Percentiles rank a stretch among this genome's conserved stretches.
phyloP scores from a whole-genome alignment of 2,329 filamentous ascomycete species.

The Beauveria asiatica region DNA sequence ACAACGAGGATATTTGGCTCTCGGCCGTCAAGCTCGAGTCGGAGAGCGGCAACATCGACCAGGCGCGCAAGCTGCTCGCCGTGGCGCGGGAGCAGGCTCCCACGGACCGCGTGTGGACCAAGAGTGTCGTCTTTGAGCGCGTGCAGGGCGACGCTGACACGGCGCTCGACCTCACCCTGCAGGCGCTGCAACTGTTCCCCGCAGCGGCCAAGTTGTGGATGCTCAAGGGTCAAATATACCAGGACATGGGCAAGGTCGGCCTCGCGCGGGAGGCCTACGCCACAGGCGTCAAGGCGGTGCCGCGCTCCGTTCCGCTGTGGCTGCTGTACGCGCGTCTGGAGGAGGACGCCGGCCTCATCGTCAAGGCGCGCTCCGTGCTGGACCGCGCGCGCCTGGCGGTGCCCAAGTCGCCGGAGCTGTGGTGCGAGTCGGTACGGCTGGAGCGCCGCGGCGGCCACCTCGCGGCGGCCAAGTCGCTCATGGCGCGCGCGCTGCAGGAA shows the following conservation, averaged over 20 bases:
- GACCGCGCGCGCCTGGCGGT: slow-evolving; percentile 84
- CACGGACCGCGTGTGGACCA: slow-evolving; percentile 95
- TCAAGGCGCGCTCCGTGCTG: slow-evolving; percentile 89
- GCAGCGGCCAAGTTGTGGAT: slow-evolving; percentile 87
- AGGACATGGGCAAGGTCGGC: slow-evolving; percentile 66
- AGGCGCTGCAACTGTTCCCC: slow-evolving; percentile 81
- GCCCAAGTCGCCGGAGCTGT: slow-evolving; percentile 75
- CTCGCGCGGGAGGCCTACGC: slow-evolving; percentile 86
- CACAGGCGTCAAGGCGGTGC: slow-evolving; percentile 78
- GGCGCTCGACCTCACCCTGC: slow-evolving; percentile 78
- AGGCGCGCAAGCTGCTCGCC: slow-evolving; percentile 72
- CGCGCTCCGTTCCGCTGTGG: slow-evolving; percentile 80
- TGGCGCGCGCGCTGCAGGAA: slow-evolving; percentile 89
- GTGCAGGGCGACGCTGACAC: slow-evolving; percentile 71
- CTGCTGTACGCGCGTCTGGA: slow-evolving; percentile 82
- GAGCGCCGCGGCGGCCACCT: slow-evolving; percentile 81
- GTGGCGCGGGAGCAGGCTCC: slow-evolving; percentile 81
- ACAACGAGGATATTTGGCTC: slow-evolving; percentile 97
- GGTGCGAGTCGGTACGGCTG: slow-evolving; percentile 89
- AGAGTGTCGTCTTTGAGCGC: slow-evolving; percentile 87
- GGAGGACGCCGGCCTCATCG: slow-evolving; percentile 70
- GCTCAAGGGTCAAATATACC: slow-evolving; percentile 98
- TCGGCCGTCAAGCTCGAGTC: slow-evolving; percentile 94
- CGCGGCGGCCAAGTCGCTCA: slow-evolving; percentile 77
- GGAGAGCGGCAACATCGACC: slow-evolving; percentile 72